These are phyloP conservation scores for Grosmannia serpens DNA, from an alignment of 2,329 filamentous ascomycete species.

Conservation along the genomic window DNA sequence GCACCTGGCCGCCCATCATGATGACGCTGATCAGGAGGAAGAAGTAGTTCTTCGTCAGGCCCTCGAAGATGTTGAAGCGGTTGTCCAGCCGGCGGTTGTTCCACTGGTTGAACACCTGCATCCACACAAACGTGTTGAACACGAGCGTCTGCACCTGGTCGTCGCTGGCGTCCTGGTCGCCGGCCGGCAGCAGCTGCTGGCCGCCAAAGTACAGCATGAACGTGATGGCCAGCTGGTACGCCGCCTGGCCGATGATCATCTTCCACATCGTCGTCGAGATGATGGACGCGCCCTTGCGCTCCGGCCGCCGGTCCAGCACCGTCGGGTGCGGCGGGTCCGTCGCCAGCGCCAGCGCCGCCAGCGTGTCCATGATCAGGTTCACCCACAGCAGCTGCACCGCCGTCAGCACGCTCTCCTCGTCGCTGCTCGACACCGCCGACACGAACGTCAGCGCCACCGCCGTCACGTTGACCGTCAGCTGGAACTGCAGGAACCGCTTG, in stretches of 20 bases:
- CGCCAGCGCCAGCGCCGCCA: conserved; percentile 77
- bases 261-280: conserved; percentile 97
- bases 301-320: conserved; percentile 65
- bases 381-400: conserved; percentile 93
- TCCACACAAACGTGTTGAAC: conserved; percentile 98
- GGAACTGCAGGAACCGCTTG: conserved; percentile 66
- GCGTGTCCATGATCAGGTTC: conserved; percentile 95
- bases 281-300: conserved; percentile 43
- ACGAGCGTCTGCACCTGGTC: conserved; percentile 65
- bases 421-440: conserved; percentile 60
- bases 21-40: conserved; percentile 76
- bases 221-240: conserved; percentile 74
- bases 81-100: conserved; percentile 96
- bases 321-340: conserved; percentile 80
- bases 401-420: conserved; percentile 66
- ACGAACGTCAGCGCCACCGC: conserved; percentile 82
- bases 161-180: conserved; percentile 25
- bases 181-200: conserved; percentile 21
- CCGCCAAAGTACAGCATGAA: conserved; percentile 62
- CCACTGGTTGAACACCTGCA: conserved; percentile 98
- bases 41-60: conserved; percentile 73
- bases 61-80: conserved; percentile 90
- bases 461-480: conserved; percentile 83
- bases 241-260: conserved; percentile 89
- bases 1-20: conserved; percentile 80